Percentiles rank a stretch among this genome's conserved stretches.
phyloP scores from a whole-genome alignment of 257 asterid species.

The Craterostigma plantagineum region DNA sequence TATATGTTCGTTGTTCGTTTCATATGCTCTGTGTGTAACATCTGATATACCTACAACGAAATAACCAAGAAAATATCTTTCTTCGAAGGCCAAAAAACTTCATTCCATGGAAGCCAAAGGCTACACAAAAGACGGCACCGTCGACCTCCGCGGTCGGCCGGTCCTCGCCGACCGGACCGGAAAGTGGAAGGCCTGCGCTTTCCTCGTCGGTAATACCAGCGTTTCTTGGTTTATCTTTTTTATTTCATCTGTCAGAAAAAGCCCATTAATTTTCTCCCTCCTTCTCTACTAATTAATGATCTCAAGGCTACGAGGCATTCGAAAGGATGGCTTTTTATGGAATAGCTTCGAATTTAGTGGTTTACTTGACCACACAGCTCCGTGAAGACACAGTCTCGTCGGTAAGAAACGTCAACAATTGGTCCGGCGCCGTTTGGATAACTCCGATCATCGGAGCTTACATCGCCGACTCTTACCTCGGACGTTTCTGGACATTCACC shows the following conservation, averaged over 20 bases:
- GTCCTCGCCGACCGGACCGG: slow-evolving; percentile 53
- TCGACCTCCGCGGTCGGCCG: slow-evolving; percentile 60
- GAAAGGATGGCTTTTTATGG: slow-evolving; percentile 94
- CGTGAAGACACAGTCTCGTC: slow-evolving; percentile 76
- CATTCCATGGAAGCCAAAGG: slow-evolving; percentile 49
- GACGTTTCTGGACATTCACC: slow-evolving; percentile 90
- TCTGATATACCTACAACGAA: too few species aligned
- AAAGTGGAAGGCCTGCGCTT: slow-evolving; percentile 81
- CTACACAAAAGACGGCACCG: slow-evolving; percentile 69
- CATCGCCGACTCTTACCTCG: slow-evolving; percentile 67
- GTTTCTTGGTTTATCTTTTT: not conserved
- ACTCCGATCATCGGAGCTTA: slow-evolving; percentile 83
- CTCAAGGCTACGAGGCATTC: slow-evolving; percentile 60
- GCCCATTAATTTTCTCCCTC: too few species aligned
- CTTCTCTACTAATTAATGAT: not conserved
- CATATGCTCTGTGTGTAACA: too few species aligned
- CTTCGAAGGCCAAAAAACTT: too few species aligned
- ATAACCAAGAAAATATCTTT: too few species aligned
- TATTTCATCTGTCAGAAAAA: not conserved
- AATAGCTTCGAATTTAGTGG: slow-evolving; percentile 77
- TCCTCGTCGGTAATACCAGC: slow-evolving; percentile 52
- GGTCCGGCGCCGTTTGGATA: slow-evolving; percentile 90
- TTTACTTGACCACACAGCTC: slow-evolving; percentile 64
- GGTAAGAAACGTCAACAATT: slow-evolving; percentile 64
- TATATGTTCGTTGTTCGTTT: too few species aligned